Evolutionary conservation across 108 stramenopile species (phyloP), one percentile per base, ranked within the genome.

Genomic region (Cylindrotheca fusiformis): DNA sequence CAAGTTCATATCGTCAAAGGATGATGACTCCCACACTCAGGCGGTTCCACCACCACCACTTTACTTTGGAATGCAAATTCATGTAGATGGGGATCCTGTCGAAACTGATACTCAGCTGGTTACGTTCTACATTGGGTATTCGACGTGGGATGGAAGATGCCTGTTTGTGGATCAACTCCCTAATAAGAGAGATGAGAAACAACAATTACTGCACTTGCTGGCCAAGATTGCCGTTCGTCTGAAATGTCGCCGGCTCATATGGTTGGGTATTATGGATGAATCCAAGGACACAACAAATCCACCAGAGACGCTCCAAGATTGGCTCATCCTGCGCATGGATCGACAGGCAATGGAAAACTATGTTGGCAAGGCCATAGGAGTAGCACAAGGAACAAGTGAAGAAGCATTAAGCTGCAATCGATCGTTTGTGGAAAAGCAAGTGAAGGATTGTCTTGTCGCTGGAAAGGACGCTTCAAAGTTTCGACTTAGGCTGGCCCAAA

Each of bases 101-200:
- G n/a, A n/a, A n/a, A n/a, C n/a, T n/a, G n/a, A n/a, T n/a, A n/a
- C n/a, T n/a, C n/a, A n/a, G n/a, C 45, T 64, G 4, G 53, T 67
- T 2, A 52, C 72, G 0, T 78, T 73, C 28, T 78, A 73, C 49
- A 29, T 71, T 24, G 72, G 68, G 1, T 78, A 74, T 31, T 74
- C 72, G 19, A 74, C 66, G 2, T 78, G 77, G 77, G 62, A 72
- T 65, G 77, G 72, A 14, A 47, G 68, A 12, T 44, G 65, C 26
- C 19, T 78, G 2, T 69, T 60, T 44, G 8, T 68, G 20, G 71
- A 78, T 58, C 47, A 60, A 63, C 10, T 56, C 8, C 36, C 36
- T 41, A 10, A 6, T 41, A 28, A 48, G n/a, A 28, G 52, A 24
- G 12, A 50, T 4, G 28, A 31, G 19, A 24, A 17, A 29, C 49